These are phyloP conservation scores for Somion occarium DNA, from an alignment of 1,284 basidiomycete genomes.

Conservation along the genomic window DNA sequence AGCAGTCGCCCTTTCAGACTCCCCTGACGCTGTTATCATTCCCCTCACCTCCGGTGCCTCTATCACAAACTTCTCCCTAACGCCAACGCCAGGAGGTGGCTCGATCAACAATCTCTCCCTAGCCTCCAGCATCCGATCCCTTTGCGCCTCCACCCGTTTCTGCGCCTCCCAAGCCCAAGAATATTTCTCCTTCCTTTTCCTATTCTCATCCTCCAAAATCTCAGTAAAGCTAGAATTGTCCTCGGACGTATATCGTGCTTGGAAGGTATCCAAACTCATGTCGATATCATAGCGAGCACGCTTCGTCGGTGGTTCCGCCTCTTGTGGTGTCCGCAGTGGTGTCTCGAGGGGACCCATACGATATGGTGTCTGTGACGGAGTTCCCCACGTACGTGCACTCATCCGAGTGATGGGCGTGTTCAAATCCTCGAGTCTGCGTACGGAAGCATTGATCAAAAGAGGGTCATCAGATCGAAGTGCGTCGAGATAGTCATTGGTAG, in stretches of 20 bases:
- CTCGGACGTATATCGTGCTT: constrained; percentile 88
- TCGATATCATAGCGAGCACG: constrained; percentile 52
- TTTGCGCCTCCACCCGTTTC: constrained; percentile 64
- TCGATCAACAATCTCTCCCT: constrained; percentile 67
- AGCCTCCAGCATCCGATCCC: constrained; percentile 55
- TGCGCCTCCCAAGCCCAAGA: constrained; percentile 93
- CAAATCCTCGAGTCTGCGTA: constrained; percentile 67
- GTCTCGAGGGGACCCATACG: constrained; percentile 59
- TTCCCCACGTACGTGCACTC: constrained; percentile 36
- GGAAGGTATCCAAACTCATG: constrained; percentile 79
- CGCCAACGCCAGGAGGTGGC: constrained; percentile 55
- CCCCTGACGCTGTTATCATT: constrained; percentile 42
- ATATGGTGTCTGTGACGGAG: constrained; percentile 64
- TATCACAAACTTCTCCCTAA: constrained; percentile 62
- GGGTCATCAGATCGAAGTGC: constrained; percentile 73
- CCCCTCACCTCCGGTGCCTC: constrained; percentile 51
- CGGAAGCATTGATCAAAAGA: constrained; percentile 65
- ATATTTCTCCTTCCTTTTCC: constrained; percentile 70
- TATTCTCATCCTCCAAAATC: constrained; percentile 86
- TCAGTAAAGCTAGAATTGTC: constrained; percentile 93
- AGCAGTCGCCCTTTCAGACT: constrained; percentile 25
- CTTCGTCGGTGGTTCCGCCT: constrained; percentile 40
- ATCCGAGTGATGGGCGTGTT: constrained; percentile 44
- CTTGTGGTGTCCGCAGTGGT: constrained; percentile 45
- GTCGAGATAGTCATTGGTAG: constrained; percentile 81